A percentile compares a stretch with the other conserved stretches of the same genome.
Evolutionary conservation across 2,329 filamentous ascomycete genomes (phyloP).

Genomic region (Macroventuria anomochaeta): DNA sequence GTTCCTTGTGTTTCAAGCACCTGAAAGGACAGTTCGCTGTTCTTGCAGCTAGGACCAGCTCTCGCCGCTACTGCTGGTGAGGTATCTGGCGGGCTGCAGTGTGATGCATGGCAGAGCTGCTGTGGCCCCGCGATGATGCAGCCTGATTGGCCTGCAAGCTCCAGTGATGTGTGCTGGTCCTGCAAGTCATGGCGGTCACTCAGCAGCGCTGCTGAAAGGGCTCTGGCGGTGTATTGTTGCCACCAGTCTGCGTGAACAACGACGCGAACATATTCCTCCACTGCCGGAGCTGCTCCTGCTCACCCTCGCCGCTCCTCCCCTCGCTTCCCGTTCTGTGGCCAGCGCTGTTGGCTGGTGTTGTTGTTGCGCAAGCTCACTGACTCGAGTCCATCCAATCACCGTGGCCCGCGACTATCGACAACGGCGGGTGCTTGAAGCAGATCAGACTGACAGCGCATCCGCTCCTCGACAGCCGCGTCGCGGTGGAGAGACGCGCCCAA

Average conservation of each 20-base stretch:
- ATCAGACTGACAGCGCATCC: slow-evolving; percentile 28
- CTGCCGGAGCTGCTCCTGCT: neutral
- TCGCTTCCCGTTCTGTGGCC: neutral
- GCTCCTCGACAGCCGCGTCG: slow-evolving; percentile 20
- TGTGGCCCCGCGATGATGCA: slow-evolving; percentile 1
- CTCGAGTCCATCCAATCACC: slow-evolving; percentile 11
- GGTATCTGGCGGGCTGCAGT: slow-evolving; percentile 27
- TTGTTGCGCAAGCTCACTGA: slow-evolving; percentile 4
- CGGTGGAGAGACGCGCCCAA: slow-evolving; percentile 25
- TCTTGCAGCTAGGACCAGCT: neutral
- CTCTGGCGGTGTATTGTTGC: slow-evolving; percentile 4
- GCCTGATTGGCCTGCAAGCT: slow-evolving; percentile 20
- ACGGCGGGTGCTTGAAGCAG: neutral
- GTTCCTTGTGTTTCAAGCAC: neutral
- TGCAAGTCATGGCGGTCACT: slow-evolving; percentile 6
- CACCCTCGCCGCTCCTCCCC: neutral
- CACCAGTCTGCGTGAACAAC: slow-evolving; percentile 6
- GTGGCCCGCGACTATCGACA: neutral
- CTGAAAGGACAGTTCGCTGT: neutral
- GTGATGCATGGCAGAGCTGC: slow-evolving; percentile 12
- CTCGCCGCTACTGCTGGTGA: slow-evolving; percentile 21
- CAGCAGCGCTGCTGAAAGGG: neutral
- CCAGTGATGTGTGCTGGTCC: slow-evolving; percentile 19
- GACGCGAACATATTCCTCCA: neutral
- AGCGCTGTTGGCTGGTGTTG: slow-evolving; percentile 2